Evolutionary conservation across 106 monocot species (phyloP).

Genomic region (Dioscorea dumetorum): DNA sequence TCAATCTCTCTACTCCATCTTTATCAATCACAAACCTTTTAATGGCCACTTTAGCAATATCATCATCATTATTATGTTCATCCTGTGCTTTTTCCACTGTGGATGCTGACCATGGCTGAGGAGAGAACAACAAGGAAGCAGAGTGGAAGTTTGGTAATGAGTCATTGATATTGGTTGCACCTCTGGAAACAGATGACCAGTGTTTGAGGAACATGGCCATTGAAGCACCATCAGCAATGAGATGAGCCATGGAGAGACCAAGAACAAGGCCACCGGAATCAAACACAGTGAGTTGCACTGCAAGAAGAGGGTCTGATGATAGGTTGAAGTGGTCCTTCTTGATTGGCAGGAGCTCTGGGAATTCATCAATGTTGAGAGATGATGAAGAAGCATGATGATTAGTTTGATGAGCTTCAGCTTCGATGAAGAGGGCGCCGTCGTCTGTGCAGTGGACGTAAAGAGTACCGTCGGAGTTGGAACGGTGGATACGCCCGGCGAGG

Average conservation of each 20-base stretch:
- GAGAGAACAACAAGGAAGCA: constrained; percentile 7
- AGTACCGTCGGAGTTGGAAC: not conserved
- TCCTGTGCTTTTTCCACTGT: not conserved
- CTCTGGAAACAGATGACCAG: constrained; percentile 13
- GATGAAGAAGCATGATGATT: not conserved
- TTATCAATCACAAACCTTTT: constrained; percentile 6
- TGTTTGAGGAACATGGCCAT: constrained; percentile 20
- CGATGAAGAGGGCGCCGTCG: constrained; percentile 15
- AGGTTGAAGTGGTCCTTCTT: constrained; percentile 1
- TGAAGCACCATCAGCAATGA: constrained; percentile 31
- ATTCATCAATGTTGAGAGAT: constrained; percentile 10
- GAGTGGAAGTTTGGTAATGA: constrained; percentile 1
- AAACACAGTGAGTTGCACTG: constrained; percentile 23
- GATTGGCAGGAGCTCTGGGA: constrained; percentile 15
- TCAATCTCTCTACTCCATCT: not conserved
- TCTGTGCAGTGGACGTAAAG: constrained; percentile 27
- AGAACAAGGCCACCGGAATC: constrained; percentile 8
- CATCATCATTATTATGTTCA: not conserved
- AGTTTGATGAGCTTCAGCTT: constrained; percentile 4
- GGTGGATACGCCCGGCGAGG: constrained; percentile 25
- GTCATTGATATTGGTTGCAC: not conserved
- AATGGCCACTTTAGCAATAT: not conserved
- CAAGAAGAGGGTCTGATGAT: constrained; percentile 9
- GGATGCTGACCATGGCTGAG: not conserved
- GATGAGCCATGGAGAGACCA: constrained; percentile 23